Base-by-base conservation (phyloP, 345 rosid genomes). In the Salix koriyanagi region DNA sequence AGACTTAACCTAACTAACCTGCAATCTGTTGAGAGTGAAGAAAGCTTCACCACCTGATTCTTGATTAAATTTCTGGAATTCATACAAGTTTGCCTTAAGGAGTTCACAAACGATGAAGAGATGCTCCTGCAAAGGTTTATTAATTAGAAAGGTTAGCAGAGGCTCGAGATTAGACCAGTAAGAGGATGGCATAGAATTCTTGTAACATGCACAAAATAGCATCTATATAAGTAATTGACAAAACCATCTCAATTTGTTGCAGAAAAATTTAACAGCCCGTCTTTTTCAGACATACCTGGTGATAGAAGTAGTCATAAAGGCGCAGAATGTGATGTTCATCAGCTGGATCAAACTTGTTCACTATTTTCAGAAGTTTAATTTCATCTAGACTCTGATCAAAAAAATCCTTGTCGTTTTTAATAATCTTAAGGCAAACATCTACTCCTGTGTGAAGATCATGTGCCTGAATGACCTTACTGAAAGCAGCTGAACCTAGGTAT, bases 321-420 rank as follows among this genome's bases (percentile, higher is more conserved):
- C 99, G 97, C 84, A 96, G 21, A 78, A 96, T 87, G 71, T 96
- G 98, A 76, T 72, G 87, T 76, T 92, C 87, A 77, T 96, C 98
- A 15, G 86, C 89, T 18, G 98, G 97, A 81, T 96, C 99, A 69
- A 89, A 87, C 85, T 87, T 92, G 83, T 94, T 96, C 18, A 91
- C 97, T 74, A 86, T 86, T 90, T 96, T 93, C 67, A 93, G 81
- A 77, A 96, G 98, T 70, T 96, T 96, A 21, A 96, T 96, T 85
- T 96, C 99, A 58, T 96, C 99, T 74, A 96, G 84, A 85, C 99
- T 96, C 83, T 96, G 99, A 72, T 96, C 99, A 0, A 96, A 96
- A 82, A 92, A 96, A 79, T 96, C 99, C 81, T 96, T 96, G 71
- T 96, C 92, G n/a, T 96, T 96, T 84, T 93, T 96, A 70, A 96